These are phyloP conservation scores for Yamadazyma mexicana DNA, from an alignment of 1,139 yeast genomes.

Conservation along the genomic window DNA sequence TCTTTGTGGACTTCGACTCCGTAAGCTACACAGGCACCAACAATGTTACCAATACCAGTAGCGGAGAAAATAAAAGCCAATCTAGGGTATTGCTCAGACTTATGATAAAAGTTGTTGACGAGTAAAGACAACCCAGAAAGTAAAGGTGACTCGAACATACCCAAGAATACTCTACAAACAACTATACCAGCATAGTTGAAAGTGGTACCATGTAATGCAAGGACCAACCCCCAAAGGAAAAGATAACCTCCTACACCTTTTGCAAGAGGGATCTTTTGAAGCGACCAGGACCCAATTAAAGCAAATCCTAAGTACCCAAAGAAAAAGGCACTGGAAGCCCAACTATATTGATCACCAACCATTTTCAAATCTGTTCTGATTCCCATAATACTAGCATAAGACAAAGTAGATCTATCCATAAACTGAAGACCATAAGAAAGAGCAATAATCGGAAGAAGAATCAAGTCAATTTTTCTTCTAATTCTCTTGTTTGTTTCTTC, in stretches of 20 bases:
- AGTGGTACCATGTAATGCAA: constrained; percentile 23
- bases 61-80: constrained; percentile 14
- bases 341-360: constrained; percentile 49
- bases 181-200: constrained; percentile 24
- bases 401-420: constrained; percentile 61
- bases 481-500: constrained; percentile 10
- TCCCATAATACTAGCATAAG: constrained; percentile 63
- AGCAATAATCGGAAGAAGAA: constrained; percentile 53
- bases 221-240: constrained; percentile 25
- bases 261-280: constrained; percentile 33
- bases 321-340: constrained; percentile 58
- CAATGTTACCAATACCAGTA: constrained; percentile 30
- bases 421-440: constrained; percentile 54
- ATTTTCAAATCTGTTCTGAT: constrained; percentile 33
- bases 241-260: constrained; percentile 20
- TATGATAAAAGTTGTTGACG: constrained; percentile 22
- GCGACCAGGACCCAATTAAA: constrained; percentile 39
- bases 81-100: constrained; percentile 27
- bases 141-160: constrained; percentile 47
- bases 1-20: constrained; percentile 25
- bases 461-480: constrained; percentile 52
- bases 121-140: constrained; percentile 22
- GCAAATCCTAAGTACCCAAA: constrained; percentile 49
- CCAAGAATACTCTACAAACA: constrained; percentile 33
- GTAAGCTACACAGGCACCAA: constrained; percentile 22